Evolutionary conservation across 352 stramenopile genomes (phyloP), one percentile per base, ranked within the genome.

Genomic region (Pythium vanterpoolii): DNA sequence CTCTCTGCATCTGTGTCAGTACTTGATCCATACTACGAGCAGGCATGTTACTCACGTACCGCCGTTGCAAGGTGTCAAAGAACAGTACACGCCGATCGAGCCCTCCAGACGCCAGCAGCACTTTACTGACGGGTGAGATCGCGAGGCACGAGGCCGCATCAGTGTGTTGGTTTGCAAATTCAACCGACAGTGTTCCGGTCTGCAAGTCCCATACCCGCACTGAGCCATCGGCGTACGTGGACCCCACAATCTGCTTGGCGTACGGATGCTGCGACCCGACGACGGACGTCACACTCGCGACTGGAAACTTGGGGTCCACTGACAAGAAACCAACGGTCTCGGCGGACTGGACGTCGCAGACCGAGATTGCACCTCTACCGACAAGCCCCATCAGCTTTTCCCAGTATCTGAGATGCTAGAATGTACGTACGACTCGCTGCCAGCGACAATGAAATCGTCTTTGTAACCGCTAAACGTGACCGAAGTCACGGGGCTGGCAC

Each of bases 21-120:
- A 30, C 5, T 48, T 6, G 4, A 28, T 23, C 27, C 11, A 63
- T 26, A 42, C 23, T n/a, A 40, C 44, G 19, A 27, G 58, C 28
- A 38, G 38, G 14, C 57, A 56, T 11, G 4, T 40, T 8, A 7
- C 8, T 13, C 14, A 46, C 18, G 23, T 78, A 91, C 82, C 76
- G 79, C 38, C 74, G 66, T 56, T 88, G 77, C 3, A 73, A 60
- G 0, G 73, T 86, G 60, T 91, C 82, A 46, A 81, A 88, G 65
- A 91, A 91, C n/a, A 87, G 68, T 2, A 91, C 76, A 45, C 82
- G 75, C 1, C 80, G 73, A 51, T 91, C 82, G 31, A 86, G 67
- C 4, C 82, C 82, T 1, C 77, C 77, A 1, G 74, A 75, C 14
- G 63, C 74, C 1, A 91, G 62, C 26, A 89, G 60, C 38, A 88